phyloP scores from a whole-genome alignment of 805 yeast species.

The Myxozyma udenii region DNA sequence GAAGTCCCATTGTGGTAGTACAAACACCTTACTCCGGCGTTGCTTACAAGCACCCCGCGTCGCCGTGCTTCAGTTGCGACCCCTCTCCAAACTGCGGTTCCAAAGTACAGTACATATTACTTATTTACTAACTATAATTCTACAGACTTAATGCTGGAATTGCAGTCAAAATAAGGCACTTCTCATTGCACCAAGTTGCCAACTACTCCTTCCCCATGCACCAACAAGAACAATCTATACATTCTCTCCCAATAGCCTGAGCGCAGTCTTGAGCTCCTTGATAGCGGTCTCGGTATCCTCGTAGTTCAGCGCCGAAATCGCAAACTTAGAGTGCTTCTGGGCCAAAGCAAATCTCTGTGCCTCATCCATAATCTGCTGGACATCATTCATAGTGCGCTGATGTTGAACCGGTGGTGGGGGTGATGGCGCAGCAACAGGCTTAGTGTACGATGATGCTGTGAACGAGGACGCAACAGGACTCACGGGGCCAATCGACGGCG shows the following conservation, averaged over 20 bases:
- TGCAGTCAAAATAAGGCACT: too few relatives aligned
- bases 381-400: slow-evolving; percentile 29
- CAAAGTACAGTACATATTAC: too few relatives aligned
- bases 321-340: slow-evolving; percentile 65
- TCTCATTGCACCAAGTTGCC: too few relatives aligned
- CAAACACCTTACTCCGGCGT: too few relatives aligned
- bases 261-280: slow-evolving; percentile 50
- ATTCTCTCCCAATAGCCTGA: slow-evolving; percentile 32
- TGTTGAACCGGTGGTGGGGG: slow-evolving; percentile 2
- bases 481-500: slow-evolving; percentile 8
- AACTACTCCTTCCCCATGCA: neutral
- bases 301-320: slow-evolving; percentile 68
- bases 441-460: slow-evolving; percentile 9
- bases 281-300: slow-evolving; percentile 68
- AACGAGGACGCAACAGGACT: slow-evolving; percentile 15
- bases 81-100: too few relatives aligned
- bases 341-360: slow-evolving; percentile 44
- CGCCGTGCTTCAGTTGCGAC: too few relatives aligned
- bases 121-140: too few relatives aligned
- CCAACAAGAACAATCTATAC: neutral
- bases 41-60: too few relatives aligned
- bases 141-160: too few relatives aligned
- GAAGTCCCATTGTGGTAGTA: too few relatives aligned
- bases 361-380: slow-evolving; percentile 36
- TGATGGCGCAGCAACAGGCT: slow-evolving; percentile 20